Percentiles rank a stretch among this genome's conserved stretches.
phyloP scores from a whole-genome alignment of 2,329 filamentous ascomycete species.

The Fusarium poae region DNA sequence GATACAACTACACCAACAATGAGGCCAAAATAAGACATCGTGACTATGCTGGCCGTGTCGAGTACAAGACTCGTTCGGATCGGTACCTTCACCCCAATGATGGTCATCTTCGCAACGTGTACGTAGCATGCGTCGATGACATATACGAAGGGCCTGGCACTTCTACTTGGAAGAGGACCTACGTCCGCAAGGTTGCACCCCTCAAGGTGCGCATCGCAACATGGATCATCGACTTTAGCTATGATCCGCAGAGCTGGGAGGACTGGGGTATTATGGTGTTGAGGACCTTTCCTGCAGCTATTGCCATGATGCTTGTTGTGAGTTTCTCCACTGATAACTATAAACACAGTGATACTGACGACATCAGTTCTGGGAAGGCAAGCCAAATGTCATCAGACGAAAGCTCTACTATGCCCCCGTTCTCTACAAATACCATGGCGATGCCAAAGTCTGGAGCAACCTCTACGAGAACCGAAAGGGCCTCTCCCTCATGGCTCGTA shows the following conservation, averaged over 20 bases:
- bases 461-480: slow-evolving; percentile 47
- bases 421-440: slow-evolving; percentile 43
- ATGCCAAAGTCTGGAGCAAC: slow-evolving; percentile 49
- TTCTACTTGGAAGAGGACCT: slow-evolving; percentile 49
- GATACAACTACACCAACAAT: slow-evolving; percentile 36
- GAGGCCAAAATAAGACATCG: slow-evolving; percentile 41
- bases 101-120: slow-evolving; percentile 47
- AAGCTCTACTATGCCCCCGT: slow-evolving; percentile 45
- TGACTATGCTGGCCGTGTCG: slow-evolving; percentile 45
- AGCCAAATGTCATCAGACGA: slow-evolving; percentile 18
- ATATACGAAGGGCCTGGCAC: slow-evolving; percentile 46
- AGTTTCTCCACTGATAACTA: not conserved
- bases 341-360: not conserved
- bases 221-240: slow-evolving; percentile 48
- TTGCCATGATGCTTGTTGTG: slow-evolving; percentile 45
- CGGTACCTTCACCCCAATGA: slow-evolving; percentile 47
- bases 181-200: slow-evolving; percentile 46
- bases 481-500: slow-evolving; percentile 37
- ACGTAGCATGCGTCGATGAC: slow-evolving; percentile 45
- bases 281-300: slow-evolving; percentile 44
- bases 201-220: slow-evolving; percentile 47
- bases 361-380: slow-evolving; percentile 46
- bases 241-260: slow-evolving; percentile 47
- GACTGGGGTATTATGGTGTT: slow-evolving; percentile 46
- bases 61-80: slow-evolving; percentile 42